Conservation (phyloP, 331 rosid genomes). For the Quercus phellos region DNA sequence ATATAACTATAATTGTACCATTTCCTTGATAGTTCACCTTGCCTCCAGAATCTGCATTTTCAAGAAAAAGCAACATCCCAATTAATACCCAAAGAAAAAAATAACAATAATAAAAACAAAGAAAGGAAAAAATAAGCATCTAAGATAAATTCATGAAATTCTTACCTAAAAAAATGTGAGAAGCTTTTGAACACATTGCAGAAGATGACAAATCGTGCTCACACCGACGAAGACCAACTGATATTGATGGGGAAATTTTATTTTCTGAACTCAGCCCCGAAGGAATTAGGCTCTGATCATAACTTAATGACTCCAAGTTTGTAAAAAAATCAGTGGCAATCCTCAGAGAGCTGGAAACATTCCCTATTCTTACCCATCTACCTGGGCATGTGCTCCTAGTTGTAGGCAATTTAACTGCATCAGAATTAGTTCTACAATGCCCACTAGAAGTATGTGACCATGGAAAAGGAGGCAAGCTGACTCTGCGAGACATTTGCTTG, state of each 20-base stretch:
- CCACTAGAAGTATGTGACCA: conserved; percentile 86
- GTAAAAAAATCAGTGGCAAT: conserved; percentile 41
- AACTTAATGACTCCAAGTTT: conserved; percentile 63
- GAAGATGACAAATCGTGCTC: conserved; percentile 40
- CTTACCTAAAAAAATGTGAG: conserved; percentile 51
- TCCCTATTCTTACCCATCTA: conserved; percentile 67
- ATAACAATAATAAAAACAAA: conserved; percentile 6
- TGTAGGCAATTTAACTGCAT: conserved; percentile 59
- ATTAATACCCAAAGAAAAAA: conserved; percentile 12
- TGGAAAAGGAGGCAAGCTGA: conserved; percentile 75
- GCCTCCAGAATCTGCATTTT: conserved; percentile 54
- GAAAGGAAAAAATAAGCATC: not conserved
- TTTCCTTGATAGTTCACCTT: conserved; percentile 37
- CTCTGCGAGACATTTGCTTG: conserved; percentile 67
- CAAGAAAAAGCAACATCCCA: conserved; percentile 18
- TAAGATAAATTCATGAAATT: not conserved
- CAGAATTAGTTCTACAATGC: conserved; percentile 69
- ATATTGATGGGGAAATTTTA: conserved; percentile 20
- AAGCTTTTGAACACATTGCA: conserved; percentile 42
- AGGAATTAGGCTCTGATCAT: conserved; percentile 76
- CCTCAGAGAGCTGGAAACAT: conserved; percentile 34
- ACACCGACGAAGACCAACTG: conserved; percentile 38
- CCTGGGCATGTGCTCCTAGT: conserved; percentile 76
- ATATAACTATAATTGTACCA: conserved; percentile 17
- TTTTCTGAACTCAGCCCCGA: conserved; percentile 46